A percentile compares a stretch with the other conserved stretches of the same genome.
phyloP scores from a whole-genome alignment of 139 green algal genomes.

The Coelastrella sp. region DNA sequence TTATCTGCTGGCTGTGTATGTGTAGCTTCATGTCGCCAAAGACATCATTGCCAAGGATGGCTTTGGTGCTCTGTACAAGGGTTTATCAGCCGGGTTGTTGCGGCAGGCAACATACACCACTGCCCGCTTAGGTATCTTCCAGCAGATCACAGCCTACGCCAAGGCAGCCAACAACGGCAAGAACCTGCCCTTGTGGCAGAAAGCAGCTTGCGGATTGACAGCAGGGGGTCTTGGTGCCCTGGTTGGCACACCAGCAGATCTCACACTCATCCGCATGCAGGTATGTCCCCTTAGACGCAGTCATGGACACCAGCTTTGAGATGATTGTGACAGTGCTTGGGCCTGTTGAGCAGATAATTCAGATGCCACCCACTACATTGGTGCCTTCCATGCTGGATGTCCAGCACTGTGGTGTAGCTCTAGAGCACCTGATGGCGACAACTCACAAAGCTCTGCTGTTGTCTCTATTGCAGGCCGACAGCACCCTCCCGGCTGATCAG shows the following conservation, averaged over 20 bases:
- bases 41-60: slow-evolving; percentile 82
- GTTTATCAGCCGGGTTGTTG: slow-evolving; percentile 95
- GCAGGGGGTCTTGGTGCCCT: slow-evolving; percentile 95
- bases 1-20: neutral
- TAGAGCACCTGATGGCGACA: too few relatives aligned
- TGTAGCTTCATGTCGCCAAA: slow-evolving; percentile 76
- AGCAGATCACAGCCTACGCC: slow-evolving; percentile 76
- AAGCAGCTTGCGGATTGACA: slow-evolving; percentile 88
- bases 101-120: slow-evolving; percentile 99
- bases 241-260: slow-evolving; percentile 95
- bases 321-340: too few relatives aligned
- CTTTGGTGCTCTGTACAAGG: slow-evolving; percentile 91
- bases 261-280: slow-evolving; percentile 98
- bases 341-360: too few relatives aligned
- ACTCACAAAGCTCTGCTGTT: neutral
- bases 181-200: slow-evolving; percentile 88
- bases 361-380: too few relatives aligned
- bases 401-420: too few relatives aligned
- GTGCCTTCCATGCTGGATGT: too few relatives aligned
- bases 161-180: slow-evolving; percentile 62
- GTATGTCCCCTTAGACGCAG: too few relatives aligned
- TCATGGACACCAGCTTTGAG: too few relatives aligned
- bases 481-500: slow-evolving; percentile 21
- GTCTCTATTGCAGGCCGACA: slow-evolving; percentile 18
- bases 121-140: slow-evolving; percentile 94